Evolutionary conservation across 768 basidiomycete species (phyloP).

Genomic region (Russula ochroleuca): DNA sequence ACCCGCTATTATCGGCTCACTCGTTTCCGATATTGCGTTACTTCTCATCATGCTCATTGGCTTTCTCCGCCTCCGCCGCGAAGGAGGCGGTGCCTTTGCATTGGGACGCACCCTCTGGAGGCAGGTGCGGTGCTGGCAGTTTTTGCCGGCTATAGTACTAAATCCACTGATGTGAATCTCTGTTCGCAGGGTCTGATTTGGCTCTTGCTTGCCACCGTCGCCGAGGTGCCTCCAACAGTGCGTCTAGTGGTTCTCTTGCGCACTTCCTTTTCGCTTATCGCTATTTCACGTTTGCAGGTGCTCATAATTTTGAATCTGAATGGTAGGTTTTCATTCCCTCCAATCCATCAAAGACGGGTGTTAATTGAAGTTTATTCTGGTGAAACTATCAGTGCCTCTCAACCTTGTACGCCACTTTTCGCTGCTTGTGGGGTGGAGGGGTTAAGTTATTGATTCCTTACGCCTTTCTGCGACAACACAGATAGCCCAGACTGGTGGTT

Average conservation of each 20-base stretch:
- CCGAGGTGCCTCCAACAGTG: background rate
- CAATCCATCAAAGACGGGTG: background rate
- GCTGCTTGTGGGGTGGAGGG: background rate
- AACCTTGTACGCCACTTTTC: background rate
- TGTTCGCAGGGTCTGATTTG: slow-evolving; percentile 1
- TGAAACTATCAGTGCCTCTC: background rate
- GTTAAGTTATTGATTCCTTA: background rate
- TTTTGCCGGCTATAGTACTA: background rate
- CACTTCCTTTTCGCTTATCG: too few species aligned
- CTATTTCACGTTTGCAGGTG: too few species aligned
- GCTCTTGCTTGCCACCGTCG: background rate
- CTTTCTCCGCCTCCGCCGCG: background rate
- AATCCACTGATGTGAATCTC: background rate
- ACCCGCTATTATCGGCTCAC: background rate
- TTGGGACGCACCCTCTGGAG: slow-evolving; percentile 3
- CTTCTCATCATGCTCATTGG: background rate
- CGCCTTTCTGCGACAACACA: background rate
- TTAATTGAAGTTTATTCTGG: background rate
- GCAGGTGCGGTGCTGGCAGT: background rate
- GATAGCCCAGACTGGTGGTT: background rate
- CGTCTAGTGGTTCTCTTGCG: too few species aligned
- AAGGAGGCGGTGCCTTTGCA: background rate
- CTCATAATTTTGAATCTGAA: too few species aligned
- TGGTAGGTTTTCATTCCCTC: too few species aligned
- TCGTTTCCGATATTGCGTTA: background rate